A percentile compares a stretch with the other conserved stretches of the same genome.
phyloP scores from a whole-genome alignment of 2,329 filamentous ascomycete genomes.

The Cladorrhinum sp. region DNA sequence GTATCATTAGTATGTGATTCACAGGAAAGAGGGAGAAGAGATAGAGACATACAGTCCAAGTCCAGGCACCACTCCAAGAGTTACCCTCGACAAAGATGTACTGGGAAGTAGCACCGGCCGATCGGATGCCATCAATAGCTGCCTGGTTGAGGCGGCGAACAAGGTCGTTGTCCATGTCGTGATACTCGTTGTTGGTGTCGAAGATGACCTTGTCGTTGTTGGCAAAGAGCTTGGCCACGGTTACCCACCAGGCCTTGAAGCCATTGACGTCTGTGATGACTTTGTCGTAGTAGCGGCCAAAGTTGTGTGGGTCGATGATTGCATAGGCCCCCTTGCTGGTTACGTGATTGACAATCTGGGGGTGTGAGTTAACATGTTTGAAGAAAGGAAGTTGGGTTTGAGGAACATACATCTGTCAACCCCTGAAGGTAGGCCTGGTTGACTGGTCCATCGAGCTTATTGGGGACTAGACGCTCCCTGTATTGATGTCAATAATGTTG shows the following conservation, averaged over 20 bases:
- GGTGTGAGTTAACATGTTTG: constrained; percentile 21
- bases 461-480: constrained; percentile 55
- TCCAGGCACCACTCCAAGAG: constrained; percentile 51
- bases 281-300: constrained; percentile 44
- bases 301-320: constrained; percentile 24
- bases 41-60: constrained; percentile 43
- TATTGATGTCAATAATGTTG: constrained; percentile 27
- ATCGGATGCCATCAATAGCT: constrained; percentile 60
- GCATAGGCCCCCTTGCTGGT: constrained; percentile 30
- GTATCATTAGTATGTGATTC: constrained; percentile 50
- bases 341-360: constrained; percentile 32
- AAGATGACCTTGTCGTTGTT: constrained; percentile 59
- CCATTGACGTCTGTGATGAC: constrained; percentile 51
- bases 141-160: constrained; percentile 62
- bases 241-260: constrained; percentile 57
- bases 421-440: constrained; percentile 35
- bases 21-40: constrained; percentile 57
- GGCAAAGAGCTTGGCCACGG: constrained; percentile 52
- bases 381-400: not conserved
- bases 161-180: constrained; percentile 59
- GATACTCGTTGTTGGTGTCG: constrained; percentile 66
- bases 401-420: constrained; percentile 32
- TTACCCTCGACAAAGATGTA: constrained; percentile 58
- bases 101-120: constrained; percentile 53
- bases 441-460: constrained; percentile 41